A percentile compares a stretch with the other conserved stretches of the same genome.
Evolutionary conservation across 23 red algal genomes (phyloP).

Genomic region (Gracilaria vermiculophylla): DNA sequence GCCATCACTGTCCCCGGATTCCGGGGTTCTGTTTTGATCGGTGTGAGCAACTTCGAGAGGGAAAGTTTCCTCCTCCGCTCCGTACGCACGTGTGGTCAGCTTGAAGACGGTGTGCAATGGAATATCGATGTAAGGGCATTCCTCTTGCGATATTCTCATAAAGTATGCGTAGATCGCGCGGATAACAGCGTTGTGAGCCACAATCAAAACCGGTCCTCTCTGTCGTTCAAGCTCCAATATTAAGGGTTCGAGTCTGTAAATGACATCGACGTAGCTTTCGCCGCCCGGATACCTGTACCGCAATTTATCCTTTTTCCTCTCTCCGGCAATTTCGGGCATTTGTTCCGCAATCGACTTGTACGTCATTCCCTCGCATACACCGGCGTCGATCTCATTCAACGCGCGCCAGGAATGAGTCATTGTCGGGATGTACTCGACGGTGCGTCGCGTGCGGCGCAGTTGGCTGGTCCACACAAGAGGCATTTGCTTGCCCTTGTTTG

Average conservation of each 20-base stretch:
- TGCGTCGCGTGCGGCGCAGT: conserved; percentile 88
- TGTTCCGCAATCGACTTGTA: conserved; percentile 75
- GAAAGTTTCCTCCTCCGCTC: conserved; percentile 59
- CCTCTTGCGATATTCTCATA: conserved; percentile 79
- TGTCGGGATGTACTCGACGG: conserved; percentile 90
- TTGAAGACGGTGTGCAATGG: conserved; percentile 94
- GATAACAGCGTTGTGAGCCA: conserved; percentile 99
- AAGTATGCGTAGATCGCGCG: conserved; percentile 95
- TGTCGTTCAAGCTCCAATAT: conserved; percentile 97
- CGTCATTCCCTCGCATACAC: conserved; percentile 97
- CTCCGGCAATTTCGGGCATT: conserved; percentile 72
- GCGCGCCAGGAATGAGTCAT: conserved; percentile 92
- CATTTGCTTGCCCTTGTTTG: conserved; percentile 58
- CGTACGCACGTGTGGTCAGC: conserved; percentile 82
- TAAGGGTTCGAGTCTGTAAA: conserved; percentile 89
- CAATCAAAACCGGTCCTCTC: conserved; percentile 90
- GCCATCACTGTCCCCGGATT: conserved; percentile 59
- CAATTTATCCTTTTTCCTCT: conserved; percentile 89
- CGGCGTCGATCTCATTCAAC: conserved; percentile 99
- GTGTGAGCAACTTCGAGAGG: conserved; percentile 61
- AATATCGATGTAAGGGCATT: conserved; percentile 90
- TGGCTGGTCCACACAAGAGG: conserved; percentile 95
- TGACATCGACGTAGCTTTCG: conserved; percentile 96
- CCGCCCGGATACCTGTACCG: conserved; percentile 95
- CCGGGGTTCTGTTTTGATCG: conserved; percentile 82